Conservation (phyloP, 495 filamentous ascomycete genomes). For the Podospora tetraspora region DNA sequence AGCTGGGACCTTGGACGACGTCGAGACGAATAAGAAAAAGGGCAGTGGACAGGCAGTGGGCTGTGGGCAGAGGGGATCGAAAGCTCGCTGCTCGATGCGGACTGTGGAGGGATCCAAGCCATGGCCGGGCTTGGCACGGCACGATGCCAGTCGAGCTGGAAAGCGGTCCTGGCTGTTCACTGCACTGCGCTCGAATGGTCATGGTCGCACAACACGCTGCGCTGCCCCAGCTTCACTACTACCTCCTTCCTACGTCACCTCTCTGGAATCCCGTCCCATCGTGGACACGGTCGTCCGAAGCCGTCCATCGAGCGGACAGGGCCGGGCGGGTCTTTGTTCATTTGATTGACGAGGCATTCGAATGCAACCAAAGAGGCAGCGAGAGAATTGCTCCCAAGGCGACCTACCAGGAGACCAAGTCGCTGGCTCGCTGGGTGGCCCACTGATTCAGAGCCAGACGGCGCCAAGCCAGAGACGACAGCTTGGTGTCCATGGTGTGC, state of each 20-base stretch:
- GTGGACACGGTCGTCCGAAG: background rate
- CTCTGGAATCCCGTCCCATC: background rate
- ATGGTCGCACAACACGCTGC: background rate
- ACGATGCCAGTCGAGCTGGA: background rate
- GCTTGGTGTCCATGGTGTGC: background rate
- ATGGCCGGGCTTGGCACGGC: background rate
- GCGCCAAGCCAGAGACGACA: no score
- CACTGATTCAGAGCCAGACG: no score
- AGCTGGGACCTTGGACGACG: constrained; percentile 10
- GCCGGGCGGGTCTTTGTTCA: background rate
- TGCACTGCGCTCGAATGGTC: background rate
- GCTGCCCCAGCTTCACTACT: background rate
- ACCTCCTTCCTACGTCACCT: background rate
- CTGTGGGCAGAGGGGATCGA: background rate
- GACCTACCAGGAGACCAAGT: no score
- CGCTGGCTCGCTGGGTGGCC: no score
- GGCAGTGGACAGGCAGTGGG: background rate
- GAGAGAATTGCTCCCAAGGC: background rate
- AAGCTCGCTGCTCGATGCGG: background rate
- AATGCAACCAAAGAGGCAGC: background rate
- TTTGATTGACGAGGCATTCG: background rate
- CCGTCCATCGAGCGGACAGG: background rate
- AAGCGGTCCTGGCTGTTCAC: background rate
- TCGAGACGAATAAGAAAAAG: constrained; percentile 1
- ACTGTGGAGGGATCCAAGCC: background rate